Percentiles rank a stretch among this genome's conserved stretches.
These are phyloP conservation scores for Magnolia kwangsiensis DNA, from an alignment of 164 flowering plant genomes.

Conservation along the genomic window DNA sequence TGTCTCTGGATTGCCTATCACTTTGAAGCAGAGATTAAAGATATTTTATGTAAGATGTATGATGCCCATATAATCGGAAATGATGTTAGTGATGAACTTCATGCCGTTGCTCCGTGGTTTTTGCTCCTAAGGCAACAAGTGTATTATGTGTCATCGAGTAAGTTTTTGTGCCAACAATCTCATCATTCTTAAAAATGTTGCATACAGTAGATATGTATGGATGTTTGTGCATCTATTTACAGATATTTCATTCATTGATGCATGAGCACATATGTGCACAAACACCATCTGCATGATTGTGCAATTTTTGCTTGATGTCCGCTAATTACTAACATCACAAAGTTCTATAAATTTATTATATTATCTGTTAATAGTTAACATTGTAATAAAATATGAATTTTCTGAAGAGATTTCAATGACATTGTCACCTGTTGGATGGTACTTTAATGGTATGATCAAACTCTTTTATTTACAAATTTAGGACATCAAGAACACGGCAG, in stretches of 20 bases:
- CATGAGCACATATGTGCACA: background rate
- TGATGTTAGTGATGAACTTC: background rate
- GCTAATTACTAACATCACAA: too few relatives aligned
- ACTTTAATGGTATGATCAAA: too few relatives aligned
- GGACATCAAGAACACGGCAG: too few relatives aligned
- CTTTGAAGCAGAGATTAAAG: constrained; percentile 12
- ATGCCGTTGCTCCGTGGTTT: constrained; percentile 6
- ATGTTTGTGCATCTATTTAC: background rate
- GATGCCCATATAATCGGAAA: background rate
- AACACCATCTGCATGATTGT: background rate
- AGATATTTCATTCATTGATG: too few relatives aligned
- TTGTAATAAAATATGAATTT: too few relatives aligned
- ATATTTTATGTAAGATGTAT: background rate
- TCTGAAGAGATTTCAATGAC: too few relatives aligned
- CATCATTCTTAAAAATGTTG: background rate
- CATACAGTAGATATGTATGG: too few relatives aligned
- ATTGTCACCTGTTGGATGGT: too few relatives aligned
- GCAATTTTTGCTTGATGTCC: background rate
- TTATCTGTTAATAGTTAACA: too few relatives aligned
- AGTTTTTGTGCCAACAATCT: background rate
- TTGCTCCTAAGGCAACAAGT: constrained; percentile 15
- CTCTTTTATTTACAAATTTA: too few relatives aligned
- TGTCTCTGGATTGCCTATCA: constrained; percentile 14
- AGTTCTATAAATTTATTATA: too few relatives aligned
- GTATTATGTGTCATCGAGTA: constrained; percentile 6